Base-by-base conservation (phyloP, 768 basidiomycete species). In the Suillus paluster region DNA sequence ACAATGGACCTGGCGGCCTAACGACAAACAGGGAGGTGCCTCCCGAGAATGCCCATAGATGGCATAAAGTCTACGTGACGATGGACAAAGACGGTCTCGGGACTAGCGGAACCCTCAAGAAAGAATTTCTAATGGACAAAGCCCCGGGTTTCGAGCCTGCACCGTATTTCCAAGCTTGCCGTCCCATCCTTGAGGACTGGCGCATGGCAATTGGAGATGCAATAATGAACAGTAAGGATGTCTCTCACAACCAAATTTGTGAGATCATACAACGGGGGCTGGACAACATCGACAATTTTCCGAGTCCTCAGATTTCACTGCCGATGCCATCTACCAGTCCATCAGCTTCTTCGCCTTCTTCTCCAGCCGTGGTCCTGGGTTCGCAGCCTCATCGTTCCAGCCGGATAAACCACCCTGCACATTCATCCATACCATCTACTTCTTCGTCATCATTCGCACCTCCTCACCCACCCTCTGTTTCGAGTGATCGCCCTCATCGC, bases 11-110 rank as follows among this genome's bases (percentile, higher is more conserved):
- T 2, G 3, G 46, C 5, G 50, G 33, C 6, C n/a, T 12, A 17
- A 4, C 1, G 11, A 3, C n/a, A 4, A 14, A 8, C 0, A 1
- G 34, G 2, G 50, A 33, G 5, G 3, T n/a, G 12, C 33, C 21
- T 0, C 50, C 50, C n/a, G 1, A 21, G n/a, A 36, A 53, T 5
- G 12, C 33, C 33, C 2, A 6, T 2, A 21, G 11, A 19, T 53
- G 50, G 50, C 14, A 4, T 8, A 34, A 53, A 4, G 33, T 21
- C 14, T 21, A 34, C 14, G 2, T 33, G 1, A n/a, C 2, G 5
- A 50, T 48, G 23, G 19, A 33, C 2, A 0, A 1, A 52, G 50
- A 52, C 8, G n/a, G 50, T 34, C 33, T 34, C 1, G 3, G n/a
- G 33, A 21, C 33, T 9, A 53, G 50, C 2, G 33, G 50, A n/a